A percentile compares a stretch with the other conserved stretches of the same genome.
Conservation (phyloP, 768 basidiomycete species). For the Daedaleopsis sinensis region DNA sequence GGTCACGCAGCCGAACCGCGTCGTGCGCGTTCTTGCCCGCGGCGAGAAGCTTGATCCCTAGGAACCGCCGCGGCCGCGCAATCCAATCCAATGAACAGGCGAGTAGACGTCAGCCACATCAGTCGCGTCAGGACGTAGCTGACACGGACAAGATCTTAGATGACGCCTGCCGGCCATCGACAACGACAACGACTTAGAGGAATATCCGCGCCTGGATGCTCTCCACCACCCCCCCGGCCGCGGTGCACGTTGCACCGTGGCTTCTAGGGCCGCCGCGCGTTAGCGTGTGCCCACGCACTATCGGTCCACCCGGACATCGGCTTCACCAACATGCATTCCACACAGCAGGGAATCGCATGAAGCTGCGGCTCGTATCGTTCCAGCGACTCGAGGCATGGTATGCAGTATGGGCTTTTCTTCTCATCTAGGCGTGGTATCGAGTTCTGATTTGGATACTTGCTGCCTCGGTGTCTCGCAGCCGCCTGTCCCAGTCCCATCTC, state of each 20-base stretch:
- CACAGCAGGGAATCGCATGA: neutral
- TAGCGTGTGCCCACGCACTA: neutral
- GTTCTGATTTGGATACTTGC: conserved; percentile 16
- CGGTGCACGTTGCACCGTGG: neutral
- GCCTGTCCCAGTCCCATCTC: conserved; percentile 8
- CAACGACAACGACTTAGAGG: neutral
- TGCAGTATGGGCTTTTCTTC: conserved; percentile 13
- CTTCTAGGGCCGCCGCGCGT: neutral
- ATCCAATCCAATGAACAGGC: conserved; percentile 1
- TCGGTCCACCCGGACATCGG: conserved; percentile 6
- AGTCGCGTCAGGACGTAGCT: neutral
- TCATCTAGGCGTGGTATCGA: conserved; percentile 3
- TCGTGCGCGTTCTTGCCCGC: conserved; percentile 78
- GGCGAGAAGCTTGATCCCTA: conserved; percentile 79
- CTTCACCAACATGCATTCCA: conserved; percentile 7
- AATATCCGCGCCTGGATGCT: neutral
- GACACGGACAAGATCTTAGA: neutral
- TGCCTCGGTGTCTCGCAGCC: conserved; percentile 3
- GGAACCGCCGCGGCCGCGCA: conserved; percentile 3
- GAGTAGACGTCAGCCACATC: neutral
- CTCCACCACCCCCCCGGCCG: neutral
- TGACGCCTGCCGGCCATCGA: neutral
- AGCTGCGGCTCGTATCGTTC: neutral
- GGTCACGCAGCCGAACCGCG: conserved; percentile 71
- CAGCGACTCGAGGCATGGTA: conserved; percentile 15